A percentile compares a stretch with the other conserved stretches of the same genome.
phyloP scores from a whole-genome alignment of 2,329 filamentous ascomycete genomes.

The Sporothrix dimorphospora region DNA sequence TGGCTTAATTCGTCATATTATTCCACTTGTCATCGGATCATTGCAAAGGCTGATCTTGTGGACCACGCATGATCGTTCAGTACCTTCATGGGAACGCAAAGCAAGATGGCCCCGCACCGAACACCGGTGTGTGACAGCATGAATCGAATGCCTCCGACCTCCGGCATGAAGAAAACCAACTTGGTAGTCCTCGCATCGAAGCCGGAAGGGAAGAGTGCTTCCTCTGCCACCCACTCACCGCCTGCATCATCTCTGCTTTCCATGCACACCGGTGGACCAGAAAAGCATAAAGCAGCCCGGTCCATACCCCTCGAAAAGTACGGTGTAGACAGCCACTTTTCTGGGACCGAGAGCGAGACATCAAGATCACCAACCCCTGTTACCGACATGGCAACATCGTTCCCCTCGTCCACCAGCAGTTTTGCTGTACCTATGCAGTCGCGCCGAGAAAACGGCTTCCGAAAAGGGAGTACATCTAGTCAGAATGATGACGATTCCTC shows the following conservation, averaged over 20 bases:
- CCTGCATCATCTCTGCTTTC: not conserved
- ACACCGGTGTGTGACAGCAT: slow-evolving; percentile 22
- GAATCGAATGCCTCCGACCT: not conserved
- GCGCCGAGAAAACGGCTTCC: slow-evolving; percentile 22
- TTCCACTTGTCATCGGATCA: not conserved
- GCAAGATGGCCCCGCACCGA: slow-evolving; percentile 27
- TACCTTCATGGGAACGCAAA: not conserved
- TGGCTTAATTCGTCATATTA: not conserved
- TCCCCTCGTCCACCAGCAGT: slow-evolving; percentile 31
- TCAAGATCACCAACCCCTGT: slow-evolving; percentile 32
- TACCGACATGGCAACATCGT: slow-evolving; percentile 31
- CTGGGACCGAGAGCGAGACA: slow-evolving; percentile 29
- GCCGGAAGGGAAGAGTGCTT: not conserved
- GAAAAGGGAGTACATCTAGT: slow-evolving; percentile 12
- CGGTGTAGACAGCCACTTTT: not conserved
- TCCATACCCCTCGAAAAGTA: slow-evolving; percentile 7
- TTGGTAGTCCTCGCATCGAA: slow-evolving; percentile 10
- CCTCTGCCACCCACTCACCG: not conserved
- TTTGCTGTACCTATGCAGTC: slow-evolving; percentile 29
- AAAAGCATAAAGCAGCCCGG: not conserved
- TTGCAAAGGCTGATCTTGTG: not conserved
- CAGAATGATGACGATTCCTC: slow-evolving; percentile 5
- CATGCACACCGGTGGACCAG: not conserved
- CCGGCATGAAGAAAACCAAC: slow-evolving; percentile 19
- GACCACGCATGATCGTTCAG: not conserved